Conservation (phyloP, 495 filamentous ascomycete species). For the Daldinia caldariorum region DNA sequence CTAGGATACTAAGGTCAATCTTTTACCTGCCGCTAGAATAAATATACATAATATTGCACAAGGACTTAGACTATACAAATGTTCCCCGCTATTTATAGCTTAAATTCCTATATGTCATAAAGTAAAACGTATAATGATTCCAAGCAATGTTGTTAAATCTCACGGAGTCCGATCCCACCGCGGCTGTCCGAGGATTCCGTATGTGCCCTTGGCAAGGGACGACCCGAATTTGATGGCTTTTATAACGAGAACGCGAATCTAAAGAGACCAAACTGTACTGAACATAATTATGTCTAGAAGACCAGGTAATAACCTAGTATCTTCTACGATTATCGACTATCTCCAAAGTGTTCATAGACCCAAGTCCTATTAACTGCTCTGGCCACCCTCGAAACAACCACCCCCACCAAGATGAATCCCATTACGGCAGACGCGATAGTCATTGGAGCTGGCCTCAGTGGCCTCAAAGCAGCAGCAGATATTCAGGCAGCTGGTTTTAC, state of each 20-base stretch:
- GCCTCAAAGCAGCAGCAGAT: constrained; percentile 53
- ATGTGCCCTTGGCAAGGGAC: neutral
- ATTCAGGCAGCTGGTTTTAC: constrained; percentile 52
- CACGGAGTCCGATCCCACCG: neutral
- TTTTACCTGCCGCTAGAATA: too few relatives aligned
- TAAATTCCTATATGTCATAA: neutral
- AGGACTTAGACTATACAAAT: neutral
- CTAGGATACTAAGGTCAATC: too few relatives aligned
- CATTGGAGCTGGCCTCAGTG: constrained; percentile 58
- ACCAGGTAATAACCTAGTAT: too few relatives aligned
- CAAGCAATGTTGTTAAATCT: neutral
- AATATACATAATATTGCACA: neutral
- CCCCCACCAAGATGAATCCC: neutral
- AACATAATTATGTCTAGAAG: too few relatives aligned
- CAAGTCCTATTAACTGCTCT: neutral
- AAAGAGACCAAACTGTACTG: too few relatives aligned
- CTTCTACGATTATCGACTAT: neutral
- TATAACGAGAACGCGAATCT: too few relatives aligned
- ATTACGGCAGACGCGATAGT: constrained; percentile 52
- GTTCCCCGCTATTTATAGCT: too few relatives aligned
- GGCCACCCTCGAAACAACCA: neutral
- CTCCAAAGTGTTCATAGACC: neutral
- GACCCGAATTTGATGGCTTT: neutral
- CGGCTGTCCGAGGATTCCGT: neutral
- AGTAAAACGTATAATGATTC: neutral